Evolutionary conservation across 805 yeast genomes (phyloP), one percentile per base, ranked within the genome.

Genomic region (Metschnikowia peoriensis): DNA sequence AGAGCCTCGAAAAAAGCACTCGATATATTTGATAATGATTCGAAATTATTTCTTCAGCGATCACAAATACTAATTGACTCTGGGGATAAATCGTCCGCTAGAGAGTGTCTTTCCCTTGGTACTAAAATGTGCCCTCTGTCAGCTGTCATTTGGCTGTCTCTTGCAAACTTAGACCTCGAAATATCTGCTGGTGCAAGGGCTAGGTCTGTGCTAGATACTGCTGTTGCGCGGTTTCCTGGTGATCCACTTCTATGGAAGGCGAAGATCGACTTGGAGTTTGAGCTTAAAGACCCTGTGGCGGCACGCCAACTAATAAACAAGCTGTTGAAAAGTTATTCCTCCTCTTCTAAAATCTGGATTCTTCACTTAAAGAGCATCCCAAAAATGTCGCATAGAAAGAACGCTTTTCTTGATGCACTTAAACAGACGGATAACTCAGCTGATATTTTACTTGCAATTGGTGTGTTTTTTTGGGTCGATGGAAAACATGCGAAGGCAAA

Each of bases 121-220:
- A 77, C 81, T 0, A 74, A 77, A 50, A 61, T 57, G 1, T 70
- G 85, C 46, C 81, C 86, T 0, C 44, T 66, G 0, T 69, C 71
- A 4, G 63, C 73, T 0, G 52, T 63, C 2, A 54, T 91, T 8
- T 89, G 96, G 92, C 65, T 81, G 2, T 54, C 69, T 6, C 62
- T 83, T 7, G 73, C 90, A 0, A 57, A 63, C 2, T 49, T 81
- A 2, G 87, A 84, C 54, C 45, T 56, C 1, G 55, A 64, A 1
- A 60, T 77, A 10, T 72, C 73, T 0, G 72, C 76, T 2, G 53
- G 73, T 1, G 77, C 84, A 2, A 74, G 81, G 52, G 90, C 96
- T 0, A 79, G 97, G 54, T 84, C 96, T 0, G 72, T 79, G 1
- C 67, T 91, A 22, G 97, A 90, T 59, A 70, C 82, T 28, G 94